Evolutionary conservation across 2,329 filamentous ascomycete species (phyloP), one percentile per base, ranked within the genome.

Genomic region (Penicillium sp.): DNA sequence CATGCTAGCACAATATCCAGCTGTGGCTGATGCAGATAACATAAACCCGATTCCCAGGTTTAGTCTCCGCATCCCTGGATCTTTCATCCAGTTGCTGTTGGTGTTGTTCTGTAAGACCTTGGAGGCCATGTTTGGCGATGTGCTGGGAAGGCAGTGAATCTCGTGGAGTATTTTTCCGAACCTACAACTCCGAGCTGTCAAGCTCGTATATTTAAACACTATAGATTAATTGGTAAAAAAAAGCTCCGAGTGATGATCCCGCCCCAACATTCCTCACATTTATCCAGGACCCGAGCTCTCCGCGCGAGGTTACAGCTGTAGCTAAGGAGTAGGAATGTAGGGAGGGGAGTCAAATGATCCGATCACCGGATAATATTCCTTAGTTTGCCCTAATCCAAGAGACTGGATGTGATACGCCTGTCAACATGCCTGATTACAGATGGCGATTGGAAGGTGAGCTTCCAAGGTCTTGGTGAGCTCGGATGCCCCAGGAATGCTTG

Each of bases 1-100:
- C 57, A 65, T 63, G 31, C 63, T 66, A 22, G 62, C 62, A 59
- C 64, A 65, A 35, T 65, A 66, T 37, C 63, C 63, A 3, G 63
- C 56, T 2, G 63, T 66, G 51, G 63, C 62, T n/a, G 63, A 66
- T 37, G 63, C 63, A 47, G 63, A 59, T 22, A 66, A 49, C 61
- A 66, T 63, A 40, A 66, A 61, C 31, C 55, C 50, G 34, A 66
- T 66, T 20, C 63, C 63, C 16, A 63, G 42, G 43, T 66, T 66
- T 42, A 66, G 42, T 47, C 48, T 57, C 26, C 63, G 57, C 37
- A 66, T 39, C 11, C 63, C 63, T 34, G 38, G 32, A 52, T 64
- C 57, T 22, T 37, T 56, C 26, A 48, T 51, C 45, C 53, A 55
- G 48, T 37, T 55, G 47, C 40, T 52, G 48, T 55, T 51, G 40